phyloP scores from a whole-genome alignment of 2,329 filamentous ascomycete species.

The Atkinsonella texensis region DNA sequence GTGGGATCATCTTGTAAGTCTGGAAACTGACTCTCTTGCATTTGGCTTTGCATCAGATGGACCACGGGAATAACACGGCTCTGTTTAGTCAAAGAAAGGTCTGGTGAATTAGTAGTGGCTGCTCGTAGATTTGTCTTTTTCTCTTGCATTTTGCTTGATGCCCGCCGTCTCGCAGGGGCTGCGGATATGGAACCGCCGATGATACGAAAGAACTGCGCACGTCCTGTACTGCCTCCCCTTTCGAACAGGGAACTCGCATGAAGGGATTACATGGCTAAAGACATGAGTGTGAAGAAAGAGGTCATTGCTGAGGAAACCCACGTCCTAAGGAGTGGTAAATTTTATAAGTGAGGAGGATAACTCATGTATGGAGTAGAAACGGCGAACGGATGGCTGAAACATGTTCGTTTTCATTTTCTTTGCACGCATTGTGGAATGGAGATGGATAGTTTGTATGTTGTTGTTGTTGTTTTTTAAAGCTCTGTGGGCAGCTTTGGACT shows the following conservation, averaged over 20 bases:
- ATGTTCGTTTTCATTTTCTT: not conserved
- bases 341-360: not conserved
- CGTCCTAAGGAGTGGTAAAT: not conserved
- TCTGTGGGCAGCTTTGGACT: no score
- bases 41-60: no score
- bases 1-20: constrained; percentile 67
- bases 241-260: not conserved
- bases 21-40: no score
- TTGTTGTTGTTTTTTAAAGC: no score
- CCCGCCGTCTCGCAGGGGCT: not conserved
- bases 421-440: not conserved
- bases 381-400: not conserved
- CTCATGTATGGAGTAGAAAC: constrained; percentile 4
- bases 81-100: constrained; percentile 27
- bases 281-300: not conserved
- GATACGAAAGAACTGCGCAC: not conserved
- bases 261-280: not conserved
- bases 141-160: not conserved
- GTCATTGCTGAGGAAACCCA: not conserved
- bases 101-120: constrained; percentile 15
- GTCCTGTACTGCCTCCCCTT: not conserved
- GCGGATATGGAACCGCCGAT: not conserved
- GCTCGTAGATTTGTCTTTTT: not conserved
- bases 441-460: not conserved
- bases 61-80: no score